A percentile compares a stretch with the other conserved stretches of the same genome.
Evolutionary conservation across 345 rosid species (phyloP).

Genomic region (Sisymbrium irio): DNA sequence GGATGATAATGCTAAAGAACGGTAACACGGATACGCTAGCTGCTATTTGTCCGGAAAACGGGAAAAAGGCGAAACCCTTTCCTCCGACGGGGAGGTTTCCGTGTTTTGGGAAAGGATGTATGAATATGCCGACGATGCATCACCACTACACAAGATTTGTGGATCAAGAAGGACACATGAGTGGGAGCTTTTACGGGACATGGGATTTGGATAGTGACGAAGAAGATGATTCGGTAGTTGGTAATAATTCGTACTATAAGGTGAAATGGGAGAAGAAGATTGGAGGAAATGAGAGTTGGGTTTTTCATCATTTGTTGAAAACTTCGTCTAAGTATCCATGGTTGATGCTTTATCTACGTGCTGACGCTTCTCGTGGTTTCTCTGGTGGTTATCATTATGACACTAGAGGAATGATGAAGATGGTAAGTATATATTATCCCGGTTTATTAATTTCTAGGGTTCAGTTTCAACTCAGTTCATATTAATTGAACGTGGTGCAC

Average conservation of each 20-base stretch:
- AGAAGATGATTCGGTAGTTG: constrained; percentile 18
- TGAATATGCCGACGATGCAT: constrained; percentile 60
- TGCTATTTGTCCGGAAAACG: constrained; percentile 58
- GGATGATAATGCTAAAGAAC: constrained; percentile 69
- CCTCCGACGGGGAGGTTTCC: constrained; percentile 49
- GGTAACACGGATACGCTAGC: constrained; percentile 59
- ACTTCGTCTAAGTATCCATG: constrained; percentile 66
- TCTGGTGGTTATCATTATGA: constrained; percentile 64
- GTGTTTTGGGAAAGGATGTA: constrained; percentile 65
- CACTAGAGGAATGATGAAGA: constrained; percentile 59
- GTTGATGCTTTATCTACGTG: constrained; percentile 64
- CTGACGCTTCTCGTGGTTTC: constrained; percentile 51
- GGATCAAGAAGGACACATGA: constrained; percentile 34
- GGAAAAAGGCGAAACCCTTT: constrained; percentile 45
- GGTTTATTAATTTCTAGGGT: too few relatives aligned
- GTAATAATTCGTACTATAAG: constrained; percentile 41
- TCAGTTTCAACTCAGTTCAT: too few relatives aligned
- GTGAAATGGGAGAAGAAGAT: constrained; percentile 53
- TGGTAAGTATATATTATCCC: constrained; percentile 36
- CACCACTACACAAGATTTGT: constrained; percentile 49
- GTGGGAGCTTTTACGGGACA: constrained; percentile 56
- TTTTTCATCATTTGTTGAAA: constrained; percentile 48
- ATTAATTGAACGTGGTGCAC: not conserved
- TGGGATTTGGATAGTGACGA: constrained; percentile 60
- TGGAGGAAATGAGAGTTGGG: constrained; percentile 52